Base-by-base conservation (phyloP, 192 early-diverging fungal genomes). In the Gaertneriomyces sp. region DNA sequence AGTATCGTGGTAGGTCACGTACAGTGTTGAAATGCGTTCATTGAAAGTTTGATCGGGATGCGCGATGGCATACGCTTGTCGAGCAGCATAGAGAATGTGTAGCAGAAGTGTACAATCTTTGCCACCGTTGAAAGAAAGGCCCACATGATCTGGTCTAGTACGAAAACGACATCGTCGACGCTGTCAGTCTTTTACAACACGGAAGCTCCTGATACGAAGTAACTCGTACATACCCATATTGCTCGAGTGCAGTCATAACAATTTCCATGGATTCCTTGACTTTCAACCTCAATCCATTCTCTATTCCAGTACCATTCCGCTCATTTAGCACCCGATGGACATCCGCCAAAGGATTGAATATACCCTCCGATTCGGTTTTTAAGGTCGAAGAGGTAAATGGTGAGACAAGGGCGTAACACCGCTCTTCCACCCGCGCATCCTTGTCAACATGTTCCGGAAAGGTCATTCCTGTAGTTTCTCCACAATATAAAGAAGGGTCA, bases 71-170 rank as follows among this genome's bases (percentile, higher is more conserved):
- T 73, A 53, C 38, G 62, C 74, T 68, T 78, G 70, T 39, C 89
- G 72, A 2, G 88, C 92, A 14, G 89, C 88, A 5, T 81, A 75
- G 25, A 89, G 81, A 38, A 96, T 68, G 68, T 93, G 89, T 46
- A 98, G 78, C 46, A 98, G 74, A 9, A 94, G 91, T 2, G 94
- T 95, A 75, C 96, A 96, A 71, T 98, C 96, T 73, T 98, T 98
- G 14, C 96, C 96, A 7, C 96, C 96, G 69, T 98, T 98, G 65
- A 96, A 98, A 54, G 88, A 89, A 45, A 98, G 75, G 5, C 89
- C 85, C 9, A 95, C 53, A 6, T 78, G 76, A 0, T 82, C 72
- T 16, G 77, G 68, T 45, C 91, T 93, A 61, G 12, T 20, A 33
- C 17, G 46, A 56, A 33, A 44, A 25, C 38, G 25, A 56, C 39